Evolutionary conservation across 768 basidiomycete species (phyloP).

Genomic region (Pilatotrama ljubarskyi): DNA sequence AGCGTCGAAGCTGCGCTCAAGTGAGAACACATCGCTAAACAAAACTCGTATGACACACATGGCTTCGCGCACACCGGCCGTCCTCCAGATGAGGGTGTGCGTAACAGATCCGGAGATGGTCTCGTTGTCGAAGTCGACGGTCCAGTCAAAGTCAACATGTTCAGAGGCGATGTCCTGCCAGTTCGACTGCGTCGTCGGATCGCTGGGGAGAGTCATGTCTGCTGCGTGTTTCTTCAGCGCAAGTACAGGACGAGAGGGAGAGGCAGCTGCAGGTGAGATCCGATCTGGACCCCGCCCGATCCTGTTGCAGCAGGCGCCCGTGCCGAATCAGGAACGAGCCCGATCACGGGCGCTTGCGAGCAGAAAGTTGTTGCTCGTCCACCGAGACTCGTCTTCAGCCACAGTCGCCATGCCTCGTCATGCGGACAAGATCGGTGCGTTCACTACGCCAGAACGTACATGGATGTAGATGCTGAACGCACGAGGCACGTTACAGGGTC

Average conservation of each 20-base stretch:
- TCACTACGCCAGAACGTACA: neutral
- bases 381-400: neutral
- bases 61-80: slow-evolving; percentile 54
- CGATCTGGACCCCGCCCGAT: slow-evolving; percentile 15
- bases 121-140: slow-evolving; percentile 65
- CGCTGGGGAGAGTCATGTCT: slow-evolving; percentile 30
- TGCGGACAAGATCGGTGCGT: slow-evolving; percentile 53
- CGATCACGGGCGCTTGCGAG: neutral
- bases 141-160: slow-evolving; percentile 77
- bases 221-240: neutral
- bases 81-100: slow-evolving; percentile 58
- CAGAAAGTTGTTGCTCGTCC: slow-evolving; percentile 10
- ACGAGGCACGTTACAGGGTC: slow-evolving; percentile 57
- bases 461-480: neutral
- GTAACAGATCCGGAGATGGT: slow-evolving; percentile 64
- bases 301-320: neutral
- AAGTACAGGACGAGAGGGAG: neutral
- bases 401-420: slow-evolving; percentile 24
- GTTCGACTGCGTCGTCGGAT: slow-evolving; percentile 82
- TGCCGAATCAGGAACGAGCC: neutral
- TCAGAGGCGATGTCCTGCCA: slow-evolving; percentile 65
- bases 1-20: slow-evolving; percentile 64
- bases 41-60: slow-evolving; percentile 45
- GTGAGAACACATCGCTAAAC: no score
- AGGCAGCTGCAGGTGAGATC: slow-evolving; percentile 15